These are phyloP conservation scores for Ceratocystiopsis brevicomis DNA, from an alignment of 2,329 filamentous ascomycete species.

Conservation along the genomic window DNA sequence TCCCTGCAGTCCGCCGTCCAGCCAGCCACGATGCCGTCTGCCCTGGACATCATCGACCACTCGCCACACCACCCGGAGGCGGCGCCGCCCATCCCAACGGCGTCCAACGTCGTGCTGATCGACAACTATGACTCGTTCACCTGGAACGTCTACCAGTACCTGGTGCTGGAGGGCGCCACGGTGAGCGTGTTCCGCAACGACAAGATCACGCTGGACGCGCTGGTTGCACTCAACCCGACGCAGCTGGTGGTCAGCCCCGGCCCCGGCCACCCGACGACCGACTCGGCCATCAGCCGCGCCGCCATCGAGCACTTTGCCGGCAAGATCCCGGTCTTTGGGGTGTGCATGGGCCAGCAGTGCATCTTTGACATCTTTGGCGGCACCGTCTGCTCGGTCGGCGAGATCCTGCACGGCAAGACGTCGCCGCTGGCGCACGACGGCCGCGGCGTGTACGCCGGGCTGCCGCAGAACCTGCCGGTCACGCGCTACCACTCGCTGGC, in stretches of 20 bases:
- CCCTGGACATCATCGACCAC: constrained; percentile 45
- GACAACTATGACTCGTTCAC: constrained; percentile 99
- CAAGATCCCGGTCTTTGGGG: constrained; percentile 89
- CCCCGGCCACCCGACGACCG: constrained; percentile 76
- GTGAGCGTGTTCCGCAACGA: constrained; percentile 89
- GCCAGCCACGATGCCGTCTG: constrained; percentile 26
- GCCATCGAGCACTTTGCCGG: constrained; percentile 82
- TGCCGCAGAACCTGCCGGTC: constrained; percentile 65
- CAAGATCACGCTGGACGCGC: constrained; percentile 66
- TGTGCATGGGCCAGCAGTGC: constrained; percentile 98
- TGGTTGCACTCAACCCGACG: constrained; percentile 69
- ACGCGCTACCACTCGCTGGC: constrained; percentile 94
- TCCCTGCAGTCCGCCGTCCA: not conserved
- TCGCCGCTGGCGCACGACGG: constrained; percentile 75
- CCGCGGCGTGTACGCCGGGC: constrained; percentile 76
- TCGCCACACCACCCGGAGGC: constrained; percentile 71
- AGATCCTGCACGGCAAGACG: constrained; percentile 95
- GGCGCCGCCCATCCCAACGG: constrained; percentile 52
- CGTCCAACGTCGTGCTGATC: constrained; percentile 82
- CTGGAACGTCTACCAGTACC: constrained; percentile 98
- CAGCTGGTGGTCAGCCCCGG: constrained; percentile 91
- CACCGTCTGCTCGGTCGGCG: constrained; percentile 76
- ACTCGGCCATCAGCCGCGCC: constrained; percentile 84
- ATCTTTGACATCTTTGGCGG: constrained; percentile 91
- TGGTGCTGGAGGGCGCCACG: constrained; percentile 82